A percentile compares a stretch with the other conserved stretches of the same genome.
Evolutionary conservation across 768 basidiomycete species (phyloP).

Genomic region (Boletus subcaerulescens): DNA sequence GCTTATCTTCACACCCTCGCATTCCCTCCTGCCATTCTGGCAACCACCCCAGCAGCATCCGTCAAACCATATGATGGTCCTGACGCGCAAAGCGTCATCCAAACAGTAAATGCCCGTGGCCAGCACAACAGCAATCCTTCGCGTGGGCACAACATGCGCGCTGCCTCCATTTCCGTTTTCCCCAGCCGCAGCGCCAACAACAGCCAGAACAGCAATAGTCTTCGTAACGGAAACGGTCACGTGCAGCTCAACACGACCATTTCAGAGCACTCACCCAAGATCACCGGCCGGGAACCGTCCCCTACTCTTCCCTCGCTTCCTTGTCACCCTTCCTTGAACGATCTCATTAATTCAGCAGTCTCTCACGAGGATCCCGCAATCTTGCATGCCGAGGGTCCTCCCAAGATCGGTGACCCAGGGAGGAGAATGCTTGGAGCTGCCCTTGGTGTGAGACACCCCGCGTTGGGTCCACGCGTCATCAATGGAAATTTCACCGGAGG

Average conservation of each 20-base stretch:
- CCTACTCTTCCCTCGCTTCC: constrained; percentile 80
- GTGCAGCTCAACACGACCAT: constrained; percentile 40
- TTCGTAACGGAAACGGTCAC: constrained; percentile 34
- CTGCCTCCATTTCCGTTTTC: constrained; percentile 63
- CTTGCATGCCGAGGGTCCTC: constrained; percentile 50
- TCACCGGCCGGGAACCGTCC: constrained; percentile 65
- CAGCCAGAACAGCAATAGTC: constrained; percentile 32
- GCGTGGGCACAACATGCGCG: constrained; percentile 69
- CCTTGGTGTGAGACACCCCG: constrained; percentile 79
- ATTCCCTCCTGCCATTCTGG: constrained; percentile 69
- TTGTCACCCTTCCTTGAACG: constrained; percentile 79
- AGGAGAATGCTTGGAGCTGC: constrained; percentile 88
- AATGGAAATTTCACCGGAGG: constrained; percentile 37
- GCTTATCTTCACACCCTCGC: constrained; percentile 84
- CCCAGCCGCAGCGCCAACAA: constrained; percentile 48
- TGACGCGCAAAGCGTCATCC: constrained; percentile 85
- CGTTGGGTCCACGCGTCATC: constrained; percentile 59
- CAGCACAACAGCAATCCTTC: constrained; percentile 58
- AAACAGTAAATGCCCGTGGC: constrained; percentile 74
- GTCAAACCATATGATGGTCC: constrained; percentile 94
- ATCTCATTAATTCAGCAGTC: constrained; percentile 74
- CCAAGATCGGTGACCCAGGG: constrained; percentile 83
- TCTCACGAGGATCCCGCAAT: constrained; percentile 66
- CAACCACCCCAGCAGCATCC: constrained; percentile 49
- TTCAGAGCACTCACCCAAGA: constrained; percentile 45